Base-by-base conservation (phyloP, 2,329 filamentous ascomycete species). In the Uncinocarpus reesii region DNA sequence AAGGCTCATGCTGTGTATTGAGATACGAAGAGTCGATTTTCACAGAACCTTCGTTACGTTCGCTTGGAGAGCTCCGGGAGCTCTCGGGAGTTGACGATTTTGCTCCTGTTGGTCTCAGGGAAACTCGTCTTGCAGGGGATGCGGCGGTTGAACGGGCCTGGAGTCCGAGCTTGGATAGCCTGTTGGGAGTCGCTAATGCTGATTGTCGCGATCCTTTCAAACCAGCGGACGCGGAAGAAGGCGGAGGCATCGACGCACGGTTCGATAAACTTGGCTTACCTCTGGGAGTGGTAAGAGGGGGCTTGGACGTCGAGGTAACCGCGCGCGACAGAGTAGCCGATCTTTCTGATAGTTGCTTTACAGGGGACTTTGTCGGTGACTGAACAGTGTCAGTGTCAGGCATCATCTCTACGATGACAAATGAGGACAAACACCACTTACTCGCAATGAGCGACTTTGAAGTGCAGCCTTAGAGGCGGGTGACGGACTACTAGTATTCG, bases 351-450 rank as follows among this genome's bases (percentile, higher is more conserved):
- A 84, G 64, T 57, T 85, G 83, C 61, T 92, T 92, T 2, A 83
- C 86, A 1, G 86, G 86, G 1, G 84, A 89, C 59, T 86, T 89
- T 0, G 78, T 81, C 1, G 86, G 84, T 50, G 83, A 87, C 80
- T 88, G 60, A 32, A 56, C 10, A 21, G 24, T 24, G 3, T 2
- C 26, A 36, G 38, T 20, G 15, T 44, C 28, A 41, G 65, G 56
- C 38, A 48, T 48, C 38, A 41, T 29, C 20, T 41, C 7, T 13
- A 7, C 16, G n/a, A 20, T 15, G 8, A 47, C 15, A 10, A 8
- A 38, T 47, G 26, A 31, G 15, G 38, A 34, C 20, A 37, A 15
- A 20, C 15, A n/a, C n/a, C 37, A 45, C 52, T 34, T 65, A 70
- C 67, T 58, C 66, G 65, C 47, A 69, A 47, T 44, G 62, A 56